phyloP scores from a whole-genome alignment of 768 basidiomycete species.

The Kwoniella shandongensis region DNA sequence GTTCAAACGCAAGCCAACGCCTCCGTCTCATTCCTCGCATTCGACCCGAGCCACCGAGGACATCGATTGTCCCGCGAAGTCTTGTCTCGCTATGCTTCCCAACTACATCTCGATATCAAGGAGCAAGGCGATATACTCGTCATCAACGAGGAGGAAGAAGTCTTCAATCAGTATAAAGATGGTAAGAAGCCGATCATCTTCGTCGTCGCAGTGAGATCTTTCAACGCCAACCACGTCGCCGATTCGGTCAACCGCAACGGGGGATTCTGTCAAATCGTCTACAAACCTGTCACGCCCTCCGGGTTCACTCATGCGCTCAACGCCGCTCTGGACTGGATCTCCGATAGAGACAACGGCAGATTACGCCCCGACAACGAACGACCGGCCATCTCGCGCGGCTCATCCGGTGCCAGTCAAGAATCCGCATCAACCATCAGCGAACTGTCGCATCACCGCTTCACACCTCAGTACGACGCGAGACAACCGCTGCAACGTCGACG shows the following conservation, averaged over 20 bases:
- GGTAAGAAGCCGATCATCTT: slow-evolving; percentile 69
- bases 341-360: slow-evolving; percentile 3
- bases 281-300: slow-evolving; percentile 84
- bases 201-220: slow-evolving; percentile 65
- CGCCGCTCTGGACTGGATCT: slow-evolving; percentile 27
- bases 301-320: slow-evolving; percentile 65
- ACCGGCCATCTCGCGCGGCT: slow-evolving; percentile 37
- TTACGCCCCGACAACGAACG: slow-evolving; percentile 15
- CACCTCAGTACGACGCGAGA: slow-evolving; percentile 10
- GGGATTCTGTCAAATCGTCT: slow-evolving; percentile 82
- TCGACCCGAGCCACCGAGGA: slow-evolving; percentile 67
- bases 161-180: slow-evolving; percentile 63
- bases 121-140: slow-evolving; percentile 68
- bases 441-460: slow-evolving; percentile 27
- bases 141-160: slow-evolving; percentile 71
- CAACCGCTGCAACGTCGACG: slow-evolving; percentile 42
- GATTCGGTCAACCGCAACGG: slow-evolving; percentile 67
- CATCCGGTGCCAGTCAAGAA: slow-evolving; percentile 36
- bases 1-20: slow-evolving; percentile 18
- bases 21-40: slow-evolving; percentile 68
- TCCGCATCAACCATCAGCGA: slow-evolving; percentile 44
- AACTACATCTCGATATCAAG: slow-evolving; percentile 70
- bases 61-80: slow-evolving; percentile 66
- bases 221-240: slow-evolving; percentile 57
- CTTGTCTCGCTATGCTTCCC: slow-evolving; percentile 64